phyloP scores from a whole-genome alignment of 257 asterid species.

The Solanum sejunctum region DNA sequence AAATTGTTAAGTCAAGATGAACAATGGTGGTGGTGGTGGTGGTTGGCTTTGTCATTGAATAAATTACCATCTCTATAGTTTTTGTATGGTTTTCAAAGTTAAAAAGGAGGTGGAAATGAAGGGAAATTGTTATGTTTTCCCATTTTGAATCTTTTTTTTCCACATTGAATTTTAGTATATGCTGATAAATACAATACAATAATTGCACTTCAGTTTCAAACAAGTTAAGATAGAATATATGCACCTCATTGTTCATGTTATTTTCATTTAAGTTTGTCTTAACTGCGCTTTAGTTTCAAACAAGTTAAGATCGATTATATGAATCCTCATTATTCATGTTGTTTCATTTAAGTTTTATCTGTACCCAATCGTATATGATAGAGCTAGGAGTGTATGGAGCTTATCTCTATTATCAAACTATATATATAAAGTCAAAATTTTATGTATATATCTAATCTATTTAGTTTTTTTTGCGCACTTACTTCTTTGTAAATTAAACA shows the following conservation, averaged over 20 bases:
- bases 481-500: background rate
- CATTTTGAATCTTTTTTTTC: background rate
- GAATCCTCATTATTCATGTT: background rate
- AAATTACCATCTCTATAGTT: conserved; percentile 1
- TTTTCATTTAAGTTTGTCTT: background rate
- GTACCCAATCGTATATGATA: background rate
- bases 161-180: background rate
- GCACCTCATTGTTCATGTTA: background rate
- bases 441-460: background rate
- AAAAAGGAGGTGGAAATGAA: background rate
- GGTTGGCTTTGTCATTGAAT: background rate
- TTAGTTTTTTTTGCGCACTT: background rate
- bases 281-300: background rate
- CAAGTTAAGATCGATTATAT: background rate
- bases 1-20: conserved; percentile 33
- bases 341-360: background rate
- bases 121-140: background rate
- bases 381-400: background rate
- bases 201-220: background rate
- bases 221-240: background rate
- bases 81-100: background rate
- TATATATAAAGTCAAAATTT: background rate
- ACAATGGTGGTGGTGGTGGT: background rate
- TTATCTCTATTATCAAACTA: background rate
- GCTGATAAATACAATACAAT: background rate